phyloP scores from a whole-genome alignment of 495 filamentous ascomycete genomes.

The Penicillium chermesinum region DNA sequence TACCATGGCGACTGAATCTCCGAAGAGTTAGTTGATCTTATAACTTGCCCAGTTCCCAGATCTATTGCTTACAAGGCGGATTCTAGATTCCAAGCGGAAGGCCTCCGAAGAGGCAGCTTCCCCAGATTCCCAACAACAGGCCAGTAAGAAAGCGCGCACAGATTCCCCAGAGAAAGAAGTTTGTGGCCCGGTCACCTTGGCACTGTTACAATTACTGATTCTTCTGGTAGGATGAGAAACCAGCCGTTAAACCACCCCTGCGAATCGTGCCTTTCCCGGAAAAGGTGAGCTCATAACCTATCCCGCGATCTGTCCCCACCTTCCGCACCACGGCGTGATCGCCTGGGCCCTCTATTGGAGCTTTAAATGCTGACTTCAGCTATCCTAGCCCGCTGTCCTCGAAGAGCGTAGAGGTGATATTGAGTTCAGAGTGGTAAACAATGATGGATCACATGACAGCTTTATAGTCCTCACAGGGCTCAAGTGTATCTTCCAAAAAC shows the following conservation, averaged over 20 bases:
- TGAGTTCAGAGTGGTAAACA: conserved; percentile 97
- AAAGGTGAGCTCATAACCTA: conserved; percentile 49
- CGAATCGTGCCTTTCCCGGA: conserved; percentile 75
- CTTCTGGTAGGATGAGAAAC: conserved; percentile 28
- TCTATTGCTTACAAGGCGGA: no score
- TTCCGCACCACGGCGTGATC: background rate
- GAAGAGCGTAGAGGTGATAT: conserved; percentile 96
- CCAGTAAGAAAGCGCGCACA: conserved; percentile 57
- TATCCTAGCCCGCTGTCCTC: conserved; percentile 69
- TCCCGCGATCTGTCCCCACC: background rate
- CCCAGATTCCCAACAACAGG: conserved; percentile 43
- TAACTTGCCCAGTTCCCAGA: background rate
- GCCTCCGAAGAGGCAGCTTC: conserved; percentile 65
- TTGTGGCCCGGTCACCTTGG: background rate
- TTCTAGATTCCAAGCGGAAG: conserved; percentile 69
- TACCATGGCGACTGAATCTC: conserved; percentile 20
- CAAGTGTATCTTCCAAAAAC: conserved; percentile 98
- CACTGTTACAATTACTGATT: background rate
- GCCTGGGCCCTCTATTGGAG: no score
- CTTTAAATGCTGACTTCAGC: background rate
- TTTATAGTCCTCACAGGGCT: conserved; percentile 91
- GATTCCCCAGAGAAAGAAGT: conserved; percentile 50
- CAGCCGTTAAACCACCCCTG: conserved; percentile 33
- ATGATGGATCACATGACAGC: conserved; percentile 81
- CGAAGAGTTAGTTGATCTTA: conserved; percentile 17